These are phyloP conservation scores for Gracilariopsis chorda DNA, from an alignment of 23 red algal genomes.

Conservation along the genomic window DNA sequence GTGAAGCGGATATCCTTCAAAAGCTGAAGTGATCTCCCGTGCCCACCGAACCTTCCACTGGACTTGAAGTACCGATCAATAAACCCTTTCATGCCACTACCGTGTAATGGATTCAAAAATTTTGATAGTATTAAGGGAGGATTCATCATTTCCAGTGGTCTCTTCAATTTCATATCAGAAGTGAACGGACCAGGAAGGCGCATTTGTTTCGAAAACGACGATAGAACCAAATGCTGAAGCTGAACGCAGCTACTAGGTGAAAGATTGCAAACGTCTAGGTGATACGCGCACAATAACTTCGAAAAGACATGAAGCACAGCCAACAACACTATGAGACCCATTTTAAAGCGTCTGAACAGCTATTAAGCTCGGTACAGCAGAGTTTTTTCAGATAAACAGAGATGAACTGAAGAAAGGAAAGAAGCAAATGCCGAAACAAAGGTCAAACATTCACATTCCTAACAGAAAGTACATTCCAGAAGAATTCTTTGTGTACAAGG, in stretches of 20 bases:
- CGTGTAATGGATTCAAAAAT: background rate
- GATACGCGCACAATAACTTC: slow-evolving; percentile 80
- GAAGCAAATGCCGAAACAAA: slow-evolving; percentile 69
- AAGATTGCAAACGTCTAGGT: slow-evolving; percentile 62
- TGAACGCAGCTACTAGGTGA: slow-evolving; percentile 78
- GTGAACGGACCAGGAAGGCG: slow-evolving; percentile 86
- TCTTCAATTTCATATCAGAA: slow-evolving; percentile 77
- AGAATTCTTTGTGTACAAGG: slow-evolving; percentile 45
- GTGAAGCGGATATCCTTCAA: too few species aligned
- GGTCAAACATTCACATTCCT: slow-evolving; percentile 29
- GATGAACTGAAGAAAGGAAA: slow-evolving; percentile 71
- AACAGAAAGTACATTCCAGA: slow-evolving; percentile 57
- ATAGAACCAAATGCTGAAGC: slow-evolving; percentile 81
- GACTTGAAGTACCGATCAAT: slow-evolving; percentile 55
- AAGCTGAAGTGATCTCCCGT: too few species aligned
- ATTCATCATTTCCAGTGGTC: slow-evolving; percentile 58
- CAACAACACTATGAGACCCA: slow-evolving; percentile 69
- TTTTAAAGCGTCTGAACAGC: slow-evolving; percentile 64
- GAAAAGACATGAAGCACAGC: slow-evolving; percentile 91
- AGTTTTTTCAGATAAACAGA: slow-evolving; percentile 30
- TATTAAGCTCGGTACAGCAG: background rate
- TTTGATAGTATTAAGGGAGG: slow-evolving; percentile 63
- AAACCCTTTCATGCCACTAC: slow-evolving; percentile 17
- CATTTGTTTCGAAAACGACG: slow-evolving; percentile 75
- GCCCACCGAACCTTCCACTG: too few species aligned